Conservation (phyloP, 352 stramenopile species). For the Phytophthora citrophthora region DNA sequence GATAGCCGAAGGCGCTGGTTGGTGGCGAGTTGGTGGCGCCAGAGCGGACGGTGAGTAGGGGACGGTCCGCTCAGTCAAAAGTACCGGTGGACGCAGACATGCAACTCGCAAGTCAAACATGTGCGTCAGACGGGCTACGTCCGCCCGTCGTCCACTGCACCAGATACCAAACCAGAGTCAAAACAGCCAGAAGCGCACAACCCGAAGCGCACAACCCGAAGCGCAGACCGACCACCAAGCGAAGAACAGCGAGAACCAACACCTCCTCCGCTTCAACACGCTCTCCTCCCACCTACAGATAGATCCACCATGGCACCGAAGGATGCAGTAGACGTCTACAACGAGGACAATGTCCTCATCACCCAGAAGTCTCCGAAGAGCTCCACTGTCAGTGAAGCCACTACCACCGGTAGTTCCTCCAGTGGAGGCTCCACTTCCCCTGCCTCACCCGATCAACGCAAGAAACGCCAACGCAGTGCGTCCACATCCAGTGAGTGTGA, state of each 20-base stretch:
- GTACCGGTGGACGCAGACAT: conserved; percentile 1
- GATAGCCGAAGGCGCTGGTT: background rate
- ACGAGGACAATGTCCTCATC: conserved; percentile 3
- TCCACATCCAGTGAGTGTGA: conserved; percentile 3
- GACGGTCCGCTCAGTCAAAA: background rate
- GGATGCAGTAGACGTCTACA: conserved; percentile 34
- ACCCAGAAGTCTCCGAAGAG: conserved; percentile 20
- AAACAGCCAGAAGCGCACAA: conserved; percentile 34
- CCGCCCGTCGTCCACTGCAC: conserved; percentile 23
- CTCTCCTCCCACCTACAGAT: background rate
- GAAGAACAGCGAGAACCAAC: conserved; percentile 2
- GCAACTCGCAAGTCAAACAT: conserved; percentile 1
- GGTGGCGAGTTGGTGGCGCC: conserved; percentile 13
- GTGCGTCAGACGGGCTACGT: conserved; percentile 22
- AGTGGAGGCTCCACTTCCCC: no score
- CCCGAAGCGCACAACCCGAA: conserved; percentile 24
- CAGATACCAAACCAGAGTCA: conserved; percentile 33
- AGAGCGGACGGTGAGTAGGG: conserved; percentile 21
- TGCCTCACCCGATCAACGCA: conserved; percentile 13
- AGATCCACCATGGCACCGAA: conserved; percentile 49
- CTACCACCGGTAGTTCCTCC: background rate
- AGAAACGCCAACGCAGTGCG: conserved; percentile 24
- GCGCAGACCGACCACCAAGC: conserved; percentile 13
- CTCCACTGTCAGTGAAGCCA: conserved; percentile 6
- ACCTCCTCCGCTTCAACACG: conserved; percentile 7